Evolutionary conservation across 2,329 filamentous ascomycete species (phyloP), one percentile per base, ranked within the genome.

Genomic region (Ceratocystis cacaofunesta): DNA sequence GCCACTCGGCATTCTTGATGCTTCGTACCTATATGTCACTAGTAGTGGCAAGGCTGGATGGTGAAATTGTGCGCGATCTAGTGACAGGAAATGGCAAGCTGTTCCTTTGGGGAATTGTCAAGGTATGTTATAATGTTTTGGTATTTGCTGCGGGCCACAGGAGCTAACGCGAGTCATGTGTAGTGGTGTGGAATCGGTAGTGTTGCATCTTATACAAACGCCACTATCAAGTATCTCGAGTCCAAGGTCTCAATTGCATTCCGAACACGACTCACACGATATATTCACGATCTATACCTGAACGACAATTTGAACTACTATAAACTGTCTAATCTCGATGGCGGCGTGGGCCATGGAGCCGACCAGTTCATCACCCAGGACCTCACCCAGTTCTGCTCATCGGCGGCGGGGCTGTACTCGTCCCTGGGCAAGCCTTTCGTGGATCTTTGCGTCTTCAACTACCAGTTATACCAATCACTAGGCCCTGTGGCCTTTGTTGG

Each of bases 331-430:
- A 97, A 97, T 71, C 76, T 96, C 55, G 94, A 99, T 70, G 94
- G 94, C 10, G 92, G 92, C 0, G 85, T 97, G 48, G 92, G 91
- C 0, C 89, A 95, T 72, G 88, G 90, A 15, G 90, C 92, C 8
- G 94, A 99, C 72, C 94, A 99, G 72, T 97, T 92, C 75, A 97
- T 99, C 72, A 97, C 94, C 0, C 92, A 97, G 73, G 94, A 99
- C 74, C 80, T 99, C 41, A 97, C 94, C 0, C 80, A 96, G 0
- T 99, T 99, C 78, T 99, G 95, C 73, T 89, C 90, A 10, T 87
- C 92, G 2, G 92, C 94, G 0, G 92, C 94, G 17, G 90, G 90
- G 25, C 78, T 99, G 4, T 99, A 97, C 77, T 97, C 94, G 0
- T 96, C 92, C 0, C 80, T 99, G 2, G 94, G 94, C n/a, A 99